A percentile compares a stretch with the other conserved stretches of the same genome.
phyloP scores from a whole-genome alignment of 257 asterid genomes.

The Cinchona pubescens region DNA sequence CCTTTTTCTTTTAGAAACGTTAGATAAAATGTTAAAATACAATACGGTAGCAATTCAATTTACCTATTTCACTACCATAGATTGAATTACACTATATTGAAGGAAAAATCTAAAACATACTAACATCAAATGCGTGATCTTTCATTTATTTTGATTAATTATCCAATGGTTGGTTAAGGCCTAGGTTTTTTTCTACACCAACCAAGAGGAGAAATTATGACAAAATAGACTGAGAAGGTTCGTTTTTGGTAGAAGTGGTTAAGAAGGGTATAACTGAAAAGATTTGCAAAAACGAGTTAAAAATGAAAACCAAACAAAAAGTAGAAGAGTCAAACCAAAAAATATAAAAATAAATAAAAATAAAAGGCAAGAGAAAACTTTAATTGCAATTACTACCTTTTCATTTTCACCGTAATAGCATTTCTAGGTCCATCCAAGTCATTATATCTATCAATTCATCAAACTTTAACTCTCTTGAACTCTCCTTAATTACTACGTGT shows the following conservation, averaged over 20 bases:
- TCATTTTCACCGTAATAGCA: background rate
- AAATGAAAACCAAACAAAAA: background rate
- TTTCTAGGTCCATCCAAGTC: slow-evolving; percentile 7
- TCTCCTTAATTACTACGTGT: slow-evolving; percentile 9
- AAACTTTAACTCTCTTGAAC: slow-evolving; percentile 9
- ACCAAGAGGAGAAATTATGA: background rate
- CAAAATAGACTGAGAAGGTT: background rate
- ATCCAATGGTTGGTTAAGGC: slow-evolving; percentile 1
- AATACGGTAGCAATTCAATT: background rate
- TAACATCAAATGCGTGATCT: background rate
- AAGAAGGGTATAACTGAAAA: background rate
- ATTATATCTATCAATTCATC: background rate
- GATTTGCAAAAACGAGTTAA: background rate
- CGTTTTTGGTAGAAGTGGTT: background rate
- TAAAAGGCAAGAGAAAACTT: background rate
- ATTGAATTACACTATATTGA: too few relatives aligned
- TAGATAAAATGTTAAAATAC: background rate
- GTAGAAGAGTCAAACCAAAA: background rate
- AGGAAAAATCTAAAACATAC: background rate
- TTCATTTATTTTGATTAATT: too few relatives aligned
- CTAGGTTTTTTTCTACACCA: slow-evolving; percentile 3
- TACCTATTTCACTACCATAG: background rate
- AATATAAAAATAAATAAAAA: too few relatives aligned
- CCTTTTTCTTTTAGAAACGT: too few relatives aligned
- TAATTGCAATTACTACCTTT: background rate